phyloP scores from a whole-genome alignment of 371 early-diverging fungal genomes.

The Mucor piriformis region DNA sequence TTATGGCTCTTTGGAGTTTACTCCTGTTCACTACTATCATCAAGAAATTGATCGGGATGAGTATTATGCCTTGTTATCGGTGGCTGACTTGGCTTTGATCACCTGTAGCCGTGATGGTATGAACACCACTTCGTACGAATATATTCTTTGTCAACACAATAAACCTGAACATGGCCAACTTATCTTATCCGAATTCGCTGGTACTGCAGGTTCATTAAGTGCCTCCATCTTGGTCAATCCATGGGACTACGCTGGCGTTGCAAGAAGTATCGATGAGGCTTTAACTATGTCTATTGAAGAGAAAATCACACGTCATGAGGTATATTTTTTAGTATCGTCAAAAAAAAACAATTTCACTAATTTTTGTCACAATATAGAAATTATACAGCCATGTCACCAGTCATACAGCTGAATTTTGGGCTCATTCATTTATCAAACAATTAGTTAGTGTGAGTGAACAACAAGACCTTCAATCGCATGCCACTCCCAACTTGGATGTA shows the following conservation, averaged over 20 bases:
- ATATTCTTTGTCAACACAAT: constrained; percentile 94
- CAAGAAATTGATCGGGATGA: constrained; percentile 95
- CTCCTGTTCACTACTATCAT: constrained; percentile 95
- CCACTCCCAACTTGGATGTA: constrained; percentile 70
- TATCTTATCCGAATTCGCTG: constrained; percentile 97
- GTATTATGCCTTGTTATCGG: constrained; percentile 92
- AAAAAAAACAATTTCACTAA: too few species aligned
- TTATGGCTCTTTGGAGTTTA: constrained; percentile 93
- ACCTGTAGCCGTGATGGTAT: constrained; percentile 99
- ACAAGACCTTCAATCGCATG: constrained; percentile 50
- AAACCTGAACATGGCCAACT: constrained; percentile 82
- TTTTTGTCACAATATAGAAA: constrained; percentile 48
- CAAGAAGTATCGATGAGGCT: constrained; percentile 87
- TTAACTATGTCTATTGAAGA: constrained; percentile 83
- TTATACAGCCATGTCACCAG: constrained; percentile 81
- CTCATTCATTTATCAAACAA: constrained; percentile 73
- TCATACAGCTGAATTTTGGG: constrained; percentile 95
- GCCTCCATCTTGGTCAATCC: constrained; percentile 95
- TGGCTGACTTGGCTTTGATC: constrained; percentile 96
- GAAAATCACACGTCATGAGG: constrained; percentile 51
- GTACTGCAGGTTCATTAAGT: constrained; percentile 91
- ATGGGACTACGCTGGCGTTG: constrained; percentile 93
- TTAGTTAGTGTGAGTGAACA: constrained; percentile 41
- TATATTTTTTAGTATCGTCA: constrained; percentile 2
- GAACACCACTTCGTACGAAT: constrained; percentile 99